A percentile compares a stretch with the other conserved stretches of the same genome.
These are phyloP conservation scores for Lipomyces kockii DNA, from an alignment of 805 yeast species.

Conservation along the genomic window DNA sequence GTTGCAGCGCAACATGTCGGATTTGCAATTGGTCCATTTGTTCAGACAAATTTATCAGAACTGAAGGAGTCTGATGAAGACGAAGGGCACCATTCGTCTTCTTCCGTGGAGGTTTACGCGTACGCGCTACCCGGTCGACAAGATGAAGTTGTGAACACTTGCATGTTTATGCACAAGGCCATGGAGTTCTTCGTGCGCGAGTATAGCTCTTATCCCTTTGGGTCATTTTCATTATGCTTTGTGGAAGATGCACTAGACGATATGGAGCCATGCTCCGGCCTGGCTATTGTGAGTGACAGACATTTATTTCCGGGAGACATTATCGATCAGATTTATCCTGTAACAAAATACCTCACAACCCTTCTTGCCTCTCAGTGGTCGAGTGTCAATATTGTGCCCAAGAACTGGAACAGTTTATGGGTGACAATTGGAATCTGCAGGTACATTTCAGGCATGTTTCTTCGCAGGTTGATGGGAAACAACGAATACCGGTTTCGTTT, in stretches of 20 bases:
- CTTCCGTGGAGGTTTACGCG: conserved; percentile 51
- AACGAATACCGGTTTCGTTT: conserved; percentile 80
- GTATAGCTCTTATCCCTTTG: conserved; percentile 91
- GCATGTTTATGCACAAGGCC: conserved; percentile 75
- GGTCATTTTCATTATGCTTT: conserved; percentile 77
- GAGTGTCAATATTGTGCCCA: conserved; percentile 87
- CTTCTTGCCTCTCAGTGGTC: conserved; percentile 90
- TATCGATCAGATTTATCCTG: conserved; percentile 76
- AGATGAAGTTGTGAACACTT: conserved; percentile 66
- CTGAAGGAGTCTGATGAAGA: conserved; percentile 45
- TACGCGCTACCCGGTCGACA: conserved; percentile 67
- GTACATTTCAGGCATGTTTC: conserved; percentile 77
- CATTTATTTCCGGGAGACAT: conserved; percentile 71
- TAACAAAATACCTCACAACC: conserved; percentile 69
- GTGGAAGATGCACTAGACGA: conserved; percentile 60
- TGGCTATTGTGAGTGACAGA: conserved; percentile 63
- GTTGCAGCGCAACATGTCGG: conserved; percentile 94
- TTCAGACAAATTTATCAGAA: conserved; percentile 60
- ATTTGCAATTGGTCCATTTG: conserved; percentile 91
- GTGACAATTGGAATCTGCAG: conserved; percentile 82
- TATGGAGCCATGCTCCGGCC: conserved; percentile 72
- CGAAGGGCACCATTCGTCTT: conserved; percentile 42
- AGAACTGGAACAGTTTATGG: conserved; percentile 82
- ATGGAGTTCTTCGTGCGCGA: conserved; percentile 83
- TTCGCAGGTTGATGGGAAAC: conserved; percentile 73